Conservation (phyloP, 306 rosid species). For the Clitoria ternatea region DNA sequence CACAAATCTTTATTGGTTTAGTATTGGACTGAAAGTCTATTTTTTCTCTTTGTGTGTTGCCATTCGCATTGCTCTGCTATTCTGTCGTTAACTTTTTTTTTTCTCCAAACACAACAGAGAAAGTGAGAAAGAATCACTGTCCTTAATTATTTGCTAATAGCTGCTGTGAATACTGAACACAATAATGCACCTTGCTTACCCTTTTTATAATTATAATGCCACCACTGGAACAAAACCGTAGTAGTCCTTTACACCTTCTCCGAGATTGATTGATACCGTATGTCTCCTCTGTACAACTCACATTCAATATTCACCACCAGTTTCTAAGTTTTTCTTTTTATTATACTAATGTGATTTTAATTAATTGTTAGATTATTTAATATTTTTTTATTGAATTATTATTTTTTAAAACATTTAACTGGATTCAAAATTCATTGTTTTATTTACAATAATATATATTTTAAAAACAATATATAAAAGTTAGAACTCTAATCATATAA, state of each 20-base stretch:
- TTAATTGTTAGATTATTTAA: too few relatives aligned
- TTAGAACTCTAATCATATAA: too few relatives aligned
- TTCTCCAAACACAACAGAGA: not conserved
- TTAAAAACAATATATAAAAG: too few relatives aligned
- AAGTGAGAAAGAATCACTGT: not conserved
- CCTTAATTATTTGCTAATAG: not conserved
- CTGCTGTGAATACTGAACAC: not conserved
- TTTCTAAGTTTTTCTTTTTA: too few relatives aligned
- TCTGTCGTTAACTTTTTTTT: not conserved
- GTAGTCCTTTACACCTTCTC: too few relatives aligned
- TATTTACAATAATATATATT: too few relatives aligned
- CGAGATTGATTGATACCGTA: not conserved
- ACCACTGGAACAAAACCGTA: too few relatives aligned
- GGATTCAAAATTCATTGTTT: too few relatives aligned
- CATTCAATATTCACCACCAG: not conserved
- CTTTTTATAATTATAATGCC: not conserved
- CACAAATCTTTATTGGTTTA: not conserved
- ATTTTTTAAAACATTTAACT: too few relatives aligned
- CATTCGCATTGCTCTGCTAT: not conserved
- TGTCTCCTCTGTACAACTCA: not conserved
- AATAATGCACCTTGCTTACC: not conserved
- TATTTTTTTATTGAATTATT: too few relatives aligned
- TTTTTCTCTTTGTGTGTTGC: not conserved
- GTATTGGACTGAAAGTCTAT: not conserved
- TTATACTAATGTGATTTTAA: too few relatives aligned